Percentiles rank a stretch among this genome's conserved stretches.
Evolutionary conservation across 2,329 filamentous ascomycete species (phyloP).

Genomic region (Alternaria alternata): DNA sequence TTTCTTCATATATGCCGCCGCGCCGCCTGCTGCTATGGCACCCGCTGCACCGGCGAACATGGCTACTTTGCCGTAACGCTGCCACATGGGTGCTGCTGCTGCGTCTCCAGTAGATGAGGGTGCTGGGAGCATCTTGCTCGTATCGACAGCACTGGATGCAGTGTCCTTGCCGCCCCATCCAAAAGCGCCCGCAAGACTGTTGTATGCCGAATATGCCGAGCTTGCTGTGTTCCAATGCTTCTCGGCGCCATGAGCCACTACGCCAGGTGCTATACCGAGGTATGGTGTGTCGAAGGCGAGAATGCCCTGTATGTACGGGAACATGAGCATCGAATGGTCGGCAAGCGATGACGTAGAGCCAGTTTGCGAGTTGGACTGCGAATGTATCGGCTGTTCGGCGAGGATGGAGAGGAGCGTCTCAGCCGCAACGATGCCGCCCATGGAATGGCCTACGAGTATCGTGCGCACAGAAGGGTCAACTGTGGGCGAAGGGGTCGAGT

Average conservation of each 20-base stretch:
- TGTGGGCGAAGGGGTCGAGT: constrained; percentile 80
- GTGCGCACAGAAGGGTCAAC: constrained; percentile 85
- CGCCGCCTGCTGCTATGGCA: constrained; percentile 80
- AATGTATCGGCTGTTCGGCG: constrained; percentile 58
- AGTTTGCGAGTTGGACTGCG: constrained; percentile 46
- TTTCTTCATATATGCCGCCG: constrained; percentile 85
- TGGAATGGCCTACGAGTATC: constrained; percentile 85
- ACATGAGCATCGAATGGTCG: constrained; percentile 75
- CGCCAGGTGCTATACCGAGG: constrained; percentile 79
- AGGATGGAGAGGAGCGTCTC: constrained; percentile 82
- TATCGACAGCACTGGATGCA: constrained; percentile 36
- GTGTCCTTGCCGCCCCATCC: constrained; percentile 63
- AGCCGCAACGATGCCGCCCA: constrained; percentile 89
- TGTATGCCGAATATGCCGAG: constrained; percentile 73
- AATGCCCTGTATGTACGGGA: constrained; percentile 89
- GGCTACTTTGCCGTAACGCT: constrained; percentile 83
- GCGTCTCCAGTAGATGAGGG: constrained; percentile 55
- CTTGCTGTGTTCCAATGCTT: constrained; percentile 80
- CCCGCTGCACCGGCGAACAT: constrained; percentile 84
- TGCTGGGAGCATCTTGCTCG: constrained; percentile 47
- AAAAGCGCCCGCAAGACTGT: constrained; percentile 67
- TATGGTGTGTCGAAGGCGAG: constrained; percentile 96
- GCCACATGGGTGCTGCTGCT: constrained; percentile 65
- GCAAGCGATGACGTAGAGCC: constrained; percentile 42
- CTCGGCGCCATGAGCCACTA: constrained; percentile 87